Evolutionary conservation across 148 eudicot genomes (phyloP).

Genomic region (Rhododendron vialii): DNA sequence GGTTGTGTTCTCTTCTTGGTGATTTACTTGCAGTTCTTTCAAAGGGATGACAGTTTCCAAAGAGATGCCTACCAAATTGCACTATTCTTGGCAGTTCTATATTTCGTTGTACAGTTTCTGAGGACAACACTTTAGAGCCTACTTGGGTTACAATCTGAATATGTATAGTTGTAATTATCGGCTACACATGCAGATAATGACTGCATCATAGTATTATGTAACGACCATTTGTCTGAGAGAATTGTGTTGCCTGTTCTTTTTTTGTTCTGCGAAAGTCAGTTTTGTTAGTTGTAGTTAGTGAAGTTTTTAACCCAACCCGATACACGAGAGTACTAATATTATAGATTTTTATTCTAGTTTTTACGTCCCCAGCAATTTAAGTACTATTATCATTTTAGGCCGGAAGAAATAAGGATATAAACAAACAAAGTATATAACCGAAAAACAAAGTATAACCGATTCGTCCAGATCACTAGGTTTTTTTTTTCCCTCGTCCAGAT

Average conservation of each 20-base stretch:
- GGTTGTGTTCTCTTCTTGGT: background rate
- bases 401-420: too few species aligned
- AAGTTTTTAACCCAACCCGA: too few species aligned
- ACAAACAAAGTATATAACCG: too few species aligned
- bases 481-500: too few species aligned
- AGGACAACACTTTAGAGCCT: conserved; percentile 57
- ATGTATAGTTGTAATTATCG: conserved; percentile 5
- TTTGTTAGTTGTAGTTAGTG: too few species aligned
- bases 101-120: conserved; percentile 82
- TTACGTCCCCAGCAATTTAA: too few species aligned
- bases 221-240: background rate
- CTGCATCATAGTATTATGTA: background rate
- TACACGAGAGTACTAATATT: too few species aligned
- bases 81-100: conserved; percentile 62
- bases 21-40: conserved; percentile 81
- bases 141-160: background rate
- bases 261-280: too few species aligned
- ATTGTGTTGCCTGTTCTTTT: background rate
- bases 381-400: too few species aligned
- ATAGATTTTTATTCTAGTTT: too few species aligned
- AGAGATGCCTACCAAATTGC: conserved; percentile 89
- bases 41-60: conserved; percentile 71
- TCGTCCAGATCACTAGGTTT: too few species aligned
- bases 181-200: background rate
- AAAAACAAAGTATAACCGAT: too few species aligned